These are phyloP conservation scores for Macadamia tetraphylla DNA, from an alignment of 164 flowering plant genomes.

Conservation along the genomic window DNA sequence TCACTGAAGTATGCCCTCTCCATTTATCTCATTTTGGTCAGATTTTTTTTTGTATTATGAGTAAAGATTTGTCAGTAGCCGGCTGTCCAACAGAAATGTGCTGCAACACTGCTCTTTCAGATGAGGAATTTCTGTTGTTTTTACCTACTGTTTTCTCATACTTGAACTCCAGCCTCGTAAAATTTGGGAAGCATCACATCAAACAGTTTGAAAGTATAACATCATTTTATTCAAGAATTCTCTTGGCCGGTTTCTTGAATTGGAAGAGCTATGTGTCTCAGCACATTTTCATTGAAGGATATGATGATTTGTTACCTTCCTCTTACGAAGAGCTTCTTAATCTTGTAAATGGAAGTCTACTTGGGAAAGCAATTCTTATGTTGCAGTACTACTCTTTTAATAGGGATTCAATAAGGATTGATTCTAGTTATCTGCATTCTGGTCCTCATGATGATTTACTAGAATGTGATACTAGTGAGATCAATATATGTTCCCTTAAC, in stretches of 20 bases:
- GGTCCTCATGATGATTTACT: slow-evolving; percentile 32
- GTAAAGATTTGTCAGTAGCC: slow-evolving; percentile 11
- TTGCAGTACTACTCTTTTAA: slow-evolving; percentile 33
- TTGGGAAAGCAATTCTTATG: slow-evolving; percentile 58
- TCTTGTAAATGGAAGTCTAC: slow-evolving; percentile 44
- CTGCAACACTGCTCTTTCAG: slow-evolving; percentile 25
- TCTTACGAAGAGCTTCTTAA: slow-evolving; percentile 46
- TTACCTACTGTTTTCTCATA: slow-evolving; percentile 63
- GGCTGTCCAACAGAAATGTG: slow-evolving; percentile 11
- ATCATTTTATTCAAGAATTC: slow-evolving; percentile 47
- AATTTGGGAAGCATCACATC: slow-evolving; percentile 31
- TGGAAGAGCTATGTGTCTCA: slow-evolving; percentile 63
- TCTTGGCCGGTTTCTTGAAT: slow-evolving; percentile 46
- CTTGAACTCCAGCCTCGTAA: slow-evolving; percentile 31
- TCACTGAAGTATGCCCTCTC: slow-evolving; percentile 56
- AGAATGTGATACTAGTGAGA: slow-evolving; percentile 37
- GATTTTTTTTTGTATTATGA: slow-evolving; percentile 28
- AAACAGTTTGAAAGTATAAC: slow-evolving; percentile 26
- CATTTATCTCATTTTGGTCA: slow-evolving; percentile 64
- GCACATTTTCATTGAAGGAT: slow-evolving; percentile 41
- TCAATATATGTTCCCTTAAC: slow-evolving; percentile 28
- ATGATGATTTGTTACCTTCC: slow-evolving; percentile 28
- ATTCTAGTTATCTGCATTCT: slow-evolving; percentile 37
- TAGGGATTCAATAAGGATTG: slow-evolving; percentile 25
- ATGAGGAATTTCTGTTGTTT: slow-evolving; percentile 61